Percentiles rank a stretch among this genome's conserved stretches.
phyloP scores from a whole-genome alignment of 495 filamentous ascomycete genomes.

The Tuber microsphaerosporum region DNA sequence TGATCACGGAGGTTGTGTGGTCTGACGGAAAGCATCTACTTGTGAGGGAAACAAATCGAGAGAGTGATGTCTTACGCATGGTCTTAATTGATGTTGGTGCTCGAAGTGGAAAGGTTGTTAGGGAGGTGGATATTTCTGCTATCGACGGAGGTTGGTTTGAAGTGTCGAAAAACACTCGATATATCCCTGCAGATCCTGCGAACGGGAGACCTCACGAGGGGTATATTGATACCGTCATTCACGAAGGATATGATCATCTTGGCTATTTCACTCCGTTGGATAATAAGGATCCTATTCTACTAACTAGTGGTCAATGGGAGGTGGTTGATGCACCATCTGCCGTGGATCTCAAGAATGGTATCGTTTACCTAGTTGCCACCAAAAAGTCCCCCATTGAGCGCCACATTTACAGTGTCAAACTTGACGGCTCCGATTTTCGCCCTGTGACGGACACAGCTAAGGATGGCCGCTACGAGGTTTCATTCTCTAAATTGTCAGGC shows the following conservation, averaged over 20 bases:
- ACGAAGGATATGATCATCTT: slow-evolving; percentile 81
- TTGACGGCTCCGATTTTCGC: slow-evolving; percentile 65
- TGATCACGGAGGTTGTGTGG: slow-evolving; percentile 94
- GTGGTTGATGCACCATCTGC: slow-evolving; percentile 82
- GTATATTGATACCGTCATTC: slow-evolving; percentile 85
- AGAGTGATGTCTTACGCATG: slow-evolving; percentile 81
- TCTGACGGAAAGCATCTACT: slow-evolving; percentile 69
- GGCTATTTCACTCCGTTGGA: slow-evolving; percentile 93
- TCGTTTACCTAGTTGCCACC: slow-evolving; percentile 86
- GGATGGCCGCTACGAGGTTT: slow-evolving; percentile 76
- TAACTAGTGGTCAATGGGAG: slow-evolving; percentile 88
- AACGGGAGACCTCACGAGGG: slow-evolving; percentile 76
- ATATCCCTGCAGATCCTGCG: slow-evolving; percentile 72
- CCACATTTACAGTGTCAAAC: slow-evolving; percentile 80
- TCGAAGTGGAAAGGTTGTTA: slow-evolving; percentile 70
- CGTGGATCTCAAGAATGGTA: slow-evolving; percentile 71
- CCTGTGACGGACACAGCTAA: slow-evolving; percentile 67
- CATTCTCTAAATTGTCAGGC: slow-evolving; percentile 72
- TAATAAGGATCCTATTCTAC: slow-evolving; percentile 66
- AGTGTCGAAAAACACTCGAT: slow-evolving; percentile 73
- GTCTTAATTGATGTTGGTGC: slow-evolving; percentile 72
- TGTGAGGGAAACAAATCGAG: slow-evolving; percentile 84
- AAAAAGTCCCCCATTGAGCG: slow-evolving; percentile 81
- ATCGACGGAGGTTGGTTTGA: slow-evolving; percentile 97
- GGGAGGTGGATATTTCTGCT: slow-evolving; percentile 65